Evolutionary conservation across 2,329 filamentous ascomycete species (phyloP), one percentile per base, ranked within the genome.

Genomic region (Fusarium humuli): DNA sequence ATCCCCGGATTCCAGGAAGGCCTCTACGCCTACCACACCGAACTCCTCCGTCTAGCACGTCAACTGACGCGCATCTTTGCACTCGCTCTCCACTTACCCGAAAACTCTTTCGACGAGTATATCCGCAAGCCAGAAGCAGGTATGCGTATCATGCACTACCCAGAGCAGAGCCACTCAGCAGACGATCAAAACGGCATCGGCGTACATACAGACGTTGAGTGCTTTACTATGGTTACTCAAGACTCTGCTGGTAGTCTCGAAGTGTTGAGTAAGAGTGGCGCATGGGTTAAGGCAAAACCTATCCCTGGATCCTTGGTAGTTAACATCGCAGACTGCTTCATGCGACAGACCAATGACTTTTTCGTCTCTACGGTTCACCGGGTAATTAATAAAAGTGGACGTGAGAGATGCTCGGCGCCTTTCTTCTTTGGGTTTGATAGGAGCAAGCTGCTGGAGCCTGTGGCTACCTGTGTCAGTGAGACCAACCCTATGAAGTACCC

Each of bases 311-410:
- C 83, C 0, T 79, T 86, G 47, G 83, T 87, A 18, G 82, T 87
- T n/a, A 87, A 87, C 55, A 82, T 86, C 20, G 85, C 80, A 8
- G 83, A 87, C 69, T 84, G 82, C 56, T 73, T 87, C 65, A 84
- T 84, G 79, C 79, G 84, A 18, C 84, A 83, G 76, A 85, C 84
- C 2, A 87, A 87, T 57, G 84, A 83, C 20, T 61, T 76, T 47
- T 86, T 84, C 58, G 79, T 83, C 57, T 84, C 81, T 46, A 85
- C 83, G 0, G 79, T 86, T n/a, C 85, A 86, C 65, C 75, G 83
- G 3, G 84, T 82, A 3, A 79, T 83, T 34, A 86, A 85, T 52
- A 67, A 75, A 25, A 79, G 78, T 10, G 77, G 73, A 0, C 72
- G 76, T 20, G 81, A 83, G 60, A 75, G 83, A 13, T 78, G 84